Percentiles rank a stretch among this genome's conserved stretches.
Evolutionary conservation across 768 basidiomycete genomes (phyloP).

Genomic region (Ephemerocybe angulata): DNA sequence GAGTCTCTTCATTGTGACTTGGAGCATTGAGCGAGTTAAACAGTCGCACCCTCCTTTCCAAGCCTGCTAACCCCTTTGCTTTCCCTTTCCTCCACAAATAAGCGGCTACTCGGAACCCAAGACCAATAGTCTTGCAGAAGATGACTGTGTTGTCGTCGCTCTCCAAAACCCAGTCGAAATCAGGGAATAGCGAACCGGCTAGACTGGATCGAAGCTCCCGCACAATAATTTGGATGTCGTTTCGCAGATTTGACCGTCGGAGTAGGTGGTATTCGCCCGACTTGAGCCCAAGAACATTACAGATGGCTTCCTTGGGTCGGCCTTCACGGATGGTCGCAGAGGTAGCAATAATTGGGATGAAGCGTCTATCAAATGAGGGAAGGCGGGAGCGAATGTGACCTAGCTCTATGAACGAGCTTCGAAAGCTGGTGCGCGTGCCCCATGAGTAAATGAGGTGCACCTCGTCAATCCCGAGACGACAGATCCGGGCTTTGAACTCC

Average conservation of each 20-base stretch:
- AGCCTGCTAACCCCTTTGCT: background rate
- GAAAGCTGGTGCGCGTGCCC: background rate
- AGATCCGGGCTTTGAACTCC: background rate
- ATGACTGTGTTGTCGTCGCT: constrained; percentile 19
- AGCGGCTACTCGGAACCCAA: constrained; percentile 17
- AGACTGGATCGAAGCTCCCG: background rate
- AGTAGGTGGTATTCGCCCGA: background rate
- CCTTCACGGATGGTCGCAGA: background rate
- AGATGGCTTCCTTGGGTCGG: background rate
- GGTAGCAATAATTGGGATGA: background rate
- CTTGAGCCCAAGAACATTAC: background rate
- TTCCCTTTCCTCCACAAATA: constrained; percentile 18
- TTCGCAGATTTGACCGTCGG: background rate
- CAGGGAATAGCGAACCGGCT: background rate
- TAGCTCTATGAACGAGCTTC: background rate
- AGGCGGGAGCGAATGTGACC: background rate
- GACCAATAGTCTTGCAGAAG: constrained; percentile 23
- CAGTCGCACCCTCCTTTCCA: constrained; percentile 10
- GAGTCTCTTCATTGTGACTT: constrained; percentile 7
- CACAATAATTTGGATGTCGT: background rate
- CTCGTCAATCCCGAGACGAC: constrained; percentile 12
- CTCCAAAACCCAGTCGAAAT: constrained; percentile 20
- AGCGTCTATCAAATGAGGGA: background rate
- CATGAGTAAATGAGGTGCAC: constrained; percentile 5
- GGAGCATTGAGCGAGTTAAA: constrained; percentile 14